These are phyloP conservation scores for Penicillium brasilianum DNA, from an alignment of 2,329 filamentous ascomycete species.

Conservation along the genomic window DNA sequence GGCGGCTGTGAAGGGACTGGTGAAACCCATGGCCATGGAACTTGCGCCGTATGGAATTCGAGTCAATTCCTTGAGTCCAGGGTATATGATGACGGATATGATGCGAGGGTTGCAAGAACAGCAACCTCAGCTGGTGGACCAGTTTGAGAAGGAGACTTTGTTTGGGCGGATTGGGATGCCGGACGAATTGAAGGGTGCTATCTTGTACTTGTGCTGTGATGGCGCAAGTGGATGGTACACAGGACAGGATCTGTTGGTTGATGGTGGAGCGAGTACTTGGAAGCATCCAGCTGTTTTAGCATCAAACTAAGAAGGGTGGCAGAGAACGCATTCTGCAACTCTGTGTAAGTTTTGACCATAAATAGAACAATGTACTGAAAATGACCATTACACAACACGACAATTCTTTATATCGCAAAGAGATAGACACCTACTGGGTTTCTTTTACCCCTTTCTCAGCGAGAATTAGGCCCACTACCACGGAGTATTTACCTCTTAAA, in stretches of 20 bases:
- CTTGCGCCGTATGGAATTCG: conserved; percentile 35
- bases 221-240: conserved; percentile 29
- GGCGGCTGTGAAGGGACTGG: conserved; percentile 33
- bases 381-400: conserved; percentile 3
- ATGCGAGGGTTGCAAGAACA: conserved; percentile 24
- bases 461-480: neutral
- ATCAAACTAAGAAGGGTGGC: conserved; percentile 2
- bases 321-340: neutral
- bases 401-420: conserved; percentile 2
- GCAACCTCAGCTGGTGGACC: conserved; percentile 27
- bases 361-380: neutral
- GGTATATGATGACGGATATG: conserved; percentile 37
- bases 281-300: conserved; percentile 30
- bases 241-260: conserved; percentile 32
- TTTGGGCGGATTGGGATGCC: conserved; percentile 30
- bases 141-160: conserved; percentile 31
- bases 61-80: conserved; percentile 39
- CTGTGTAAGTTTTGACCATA: neutral
- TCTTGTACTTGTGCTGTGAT: conserved; percentile 27
- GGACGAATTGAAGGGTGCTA: conserved; percentile 27
- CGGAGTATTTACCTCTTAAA: neutral
- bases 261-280: conserved; percentile 33
- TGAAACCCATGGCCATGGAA: conserved; percentile 30
- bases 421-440: neutral
- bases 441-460: neutral